Evolutionary conservation across 2,329 filamentous ascomycete genomes (phyloP).

Genomic region (Cordyceps javanica): DNA sequence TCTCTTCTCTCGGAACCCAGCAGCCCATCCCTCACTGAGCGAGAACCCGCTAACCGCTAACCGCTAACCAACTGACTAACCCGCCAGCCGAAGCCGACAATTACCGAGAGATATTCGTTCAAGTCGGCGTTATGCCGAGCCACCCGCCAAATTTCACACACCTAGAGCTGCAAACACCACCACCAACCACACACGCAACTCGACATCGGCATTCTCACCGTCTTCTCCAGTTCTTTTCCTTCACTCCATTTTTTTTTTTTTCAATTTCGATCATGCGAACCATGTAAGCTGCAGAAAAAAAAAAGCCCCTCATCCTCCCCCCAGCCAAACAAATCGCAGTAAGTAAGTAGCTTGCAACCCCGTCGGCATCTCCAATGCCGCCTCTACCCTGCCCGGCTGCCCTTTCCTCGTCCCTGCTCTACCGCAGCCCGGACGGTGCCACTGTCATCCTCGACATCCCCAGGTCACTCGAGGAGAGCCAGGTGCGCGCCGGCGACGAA

Average conservation of each 20-base stretch:
- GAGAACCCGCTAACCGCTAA: neutral
- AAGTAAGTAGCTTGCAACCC: no score
- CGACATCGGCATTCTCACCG: conserved; percentile 1
- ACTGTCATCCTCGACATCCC: conserved; percentile 64
- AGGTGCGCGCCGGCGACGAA: conserved; percentile 39
- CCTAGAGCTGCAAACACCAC: neutral
- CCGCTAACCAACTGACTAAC: neutral
- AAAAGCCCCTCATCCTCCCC: no score
- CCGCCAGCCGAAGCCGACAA: conserved; percentile 7
- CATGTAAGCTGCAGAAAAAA: neutral
- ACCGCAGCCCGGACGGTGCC: conserved; percentile 29
- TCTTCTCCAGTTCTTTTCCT: neutral
- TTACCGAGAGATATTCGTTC: conserved; percentile 8
- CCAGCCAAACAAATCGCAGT: neutral
- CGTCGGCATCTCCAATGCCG: neutral
- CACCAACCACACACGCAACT: neutral
- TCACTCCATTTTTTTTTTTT: no score
- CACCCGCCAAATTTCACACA: neutral
- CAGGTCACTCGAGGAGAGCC: conserved; percentile 60
- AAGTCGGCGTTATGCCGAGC: conserved; percentile 10
- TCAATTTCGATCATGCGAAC: neutral
- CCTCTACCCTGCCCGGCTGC: neutral
- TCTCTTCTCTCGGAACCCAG: no score
- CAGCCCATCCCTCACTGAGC: neutral
- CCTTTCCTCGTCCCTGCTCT: conserved; percentile 30